Percentiles rank a stretch among this genome's conserved stretches.
These are phyloP conservation scores for Pittosporum tobira DNA, from an alignment of 129 eudicot genomes.

Conservation along the genomic window DNA sequence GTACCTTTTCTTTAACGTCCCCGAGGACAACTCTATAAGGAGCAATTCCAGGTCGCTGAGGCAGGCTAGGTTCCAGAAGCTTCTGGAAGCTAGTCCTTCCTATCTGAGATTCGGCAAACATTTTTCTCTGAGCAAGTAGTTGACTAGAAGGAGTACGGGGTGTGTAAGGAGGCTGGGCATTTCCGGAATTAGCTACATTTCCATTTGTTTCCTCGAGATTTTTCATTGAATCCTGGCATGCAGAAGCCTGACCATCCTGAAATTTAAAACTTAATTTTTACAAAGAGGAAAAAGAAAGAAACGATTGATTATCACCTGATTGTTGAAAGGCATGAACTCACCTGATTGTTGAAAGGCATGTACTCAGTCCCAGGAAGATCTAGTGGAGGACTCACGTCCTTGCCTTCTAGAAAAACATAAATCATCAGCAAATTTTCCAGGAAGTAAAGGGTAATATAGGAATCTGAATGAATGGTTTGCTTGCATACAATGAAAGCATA, in stretches of 20 bases:
- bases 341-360: slow-evolving; percentile 61
- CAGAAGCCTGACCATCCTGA: slow-evolving; percentile 44
- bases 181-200: slow-evolving; percentile 25
- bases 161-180: slow-evolving; percentile 29
- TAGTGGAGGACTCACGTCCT: slow-evolving; percentile 53
- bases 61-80: slow-evolving; percentile 86
- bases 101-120: slow-evolving; percentile 55
- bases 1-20: slow-evolving; percentile 90
- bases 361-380: slow-evolving; percentile 84
- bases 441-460: no score
- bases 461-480: no score
- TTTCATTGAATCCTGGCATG: slow-evolving; percentile 19
- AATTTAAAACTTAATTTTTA: background rate
- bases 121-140: slow-evolving; percentile 51
- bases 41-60: slow-evolving; percentile 69
- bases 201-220: slow-evolving; percentile 24
- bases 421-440: no score
- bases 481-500: no score
- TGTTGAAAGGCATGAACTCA: no score
- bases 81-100: slow-evolving; percentile 78
- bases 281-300: background rate
- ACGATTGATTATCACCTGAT: no score
- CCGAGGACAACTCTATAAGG: slow-evolving; percentile 93
- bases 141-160: slow-evolving; percentile 46
- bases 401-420: slow-evolving; percentile 40